Percentiles rank a stretch among this genome's conserved stretches.
Conservation (phyloP, 768 basidiomycete genomes). For the Boletus fagicola region DNA sequence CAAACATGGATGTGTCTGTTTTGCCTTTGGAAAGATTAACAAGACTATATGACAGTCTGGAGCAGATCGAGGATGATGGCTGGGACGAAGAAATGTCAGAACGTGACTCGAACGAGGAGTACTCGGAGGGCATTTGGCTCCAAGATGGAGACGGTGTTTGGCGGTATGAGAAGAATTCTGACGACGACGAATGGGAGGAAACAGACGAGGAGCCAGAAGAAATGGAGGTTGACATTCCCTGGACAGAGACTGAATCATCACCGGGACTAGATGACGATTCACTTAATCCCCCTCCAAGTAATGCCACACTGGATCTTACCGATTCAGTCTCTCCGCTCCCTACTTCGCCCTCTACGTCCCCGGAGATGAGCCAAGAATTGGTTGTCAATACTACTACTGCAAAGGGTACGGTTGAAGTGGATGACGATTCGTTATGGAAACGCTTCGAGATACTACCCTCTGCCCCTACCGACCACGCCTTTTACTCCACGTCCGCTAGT, state of each 20-base stretch:
- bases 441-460: conserved; percentile 78
- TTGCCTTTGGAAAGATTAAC: conserved; percentile 71
- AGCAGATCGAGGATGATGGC: conserved; percentile 70
- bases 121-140: conserved; percentile 41
- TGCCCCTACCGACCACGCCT: conserved; percentile 83
- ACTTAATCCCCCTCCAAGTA: conserved; percentile 14
- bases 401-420: conserved; percentile 32
- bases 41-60: conserved; percentile 75
- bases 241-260: conserved; percentile 26
- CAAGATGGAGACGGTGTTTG: conserved; percentile 41
- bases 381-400: conserved; percentile 25
- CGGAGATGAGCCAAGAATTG: conserved; percentile 34
- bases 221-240: conserved; percentile 38
- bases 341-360: conserved; percentile 31
- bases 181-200: conserved; percentile 43
- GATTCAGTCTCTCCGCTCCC: conserved; percentile 27
- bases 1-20: conserved; percentile 46
- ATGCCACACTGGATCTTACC: conserved; percentile 18
- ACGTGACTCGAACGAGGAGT: conserved; percentile 39
- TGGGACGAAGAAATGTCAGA: conserved; percentile 45
- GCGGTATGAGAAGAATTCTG: conserved; percentile 31
- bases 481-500: conserved; percentile 55
- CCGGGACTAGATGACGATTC: conserved; percentile 19
- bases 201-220: conserved; percentile 33
- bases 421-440: conserved; percentile 58